Conservation (phyloP, 2,329 filamentous ascomycete genomes). For the Pseudocercospora fijiensis region DNA sequence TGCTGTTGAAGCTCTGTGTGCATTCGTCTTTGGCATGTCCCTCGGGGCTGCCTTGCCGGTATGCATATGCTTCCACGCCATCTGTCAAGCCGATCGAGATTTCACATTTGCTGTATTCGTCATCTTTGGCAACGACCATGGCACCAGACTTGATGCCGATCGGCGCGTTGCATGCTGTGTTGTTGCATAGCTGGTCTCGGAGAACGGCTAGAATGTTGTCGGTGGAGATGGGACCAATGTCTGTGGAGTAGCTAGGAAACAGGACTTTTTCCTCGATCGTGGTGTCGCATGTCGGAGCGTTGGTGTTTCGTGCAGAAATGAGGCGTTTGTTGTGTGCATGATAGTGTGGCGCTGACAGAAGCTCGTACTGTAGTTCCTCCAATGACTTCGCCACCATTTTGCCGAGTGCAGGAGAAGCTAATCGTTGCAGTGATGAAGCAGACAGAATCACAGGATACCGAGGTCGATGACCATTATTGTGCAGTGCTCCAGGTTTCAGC, state of each 20-base stretch:
- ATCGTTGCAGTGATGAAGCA: not conserved
- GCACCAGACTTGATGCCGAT: conserved; percentile 10
- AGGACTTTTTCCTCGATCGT: conserved; percentile 11
- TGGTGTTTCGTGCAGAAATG: not conserved
- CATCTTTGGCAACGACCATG: conserved; percentile 17
- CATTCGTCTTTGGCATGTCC: conserved; percentile 15
- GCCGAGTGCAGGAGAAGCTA: not conserved
- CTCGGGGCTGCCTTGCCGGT: conserved; percentile 14
- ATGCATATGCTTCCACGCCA: conserved; percentile 16
- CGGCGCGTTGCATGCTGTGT: conserved; percentile 10
- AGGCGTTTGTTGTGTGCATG: not conserved
- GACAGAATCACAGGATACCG: conserved; percentile 1
- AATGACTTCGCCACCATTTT: not conserved
- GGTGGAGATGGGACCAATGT: conserved; percentile 15
- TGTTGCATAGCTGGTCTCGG: conserved; percentile 18
- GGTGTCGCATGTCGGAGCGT: not conserved
- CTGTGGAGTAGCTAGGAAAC: conserved; percentile 15
- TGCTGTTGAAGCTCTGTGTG: conserved; percentile 12
- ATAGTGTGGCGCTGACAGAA: not conserved
- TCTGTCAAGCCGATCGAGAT: conserved; percentile 18
- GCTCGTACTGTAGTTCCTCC: not conserved
- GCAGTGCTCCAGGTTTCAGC: not conserved
- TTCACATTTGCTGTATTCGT: conserved; percentile 18
- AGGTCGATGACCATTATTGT: not conserved
- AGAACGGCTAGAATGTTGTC: conserved; percentile 13